Base-by-base conservation (phyloP, 148 eudicot genomes). In the Nyssa sinensis region DNA sequence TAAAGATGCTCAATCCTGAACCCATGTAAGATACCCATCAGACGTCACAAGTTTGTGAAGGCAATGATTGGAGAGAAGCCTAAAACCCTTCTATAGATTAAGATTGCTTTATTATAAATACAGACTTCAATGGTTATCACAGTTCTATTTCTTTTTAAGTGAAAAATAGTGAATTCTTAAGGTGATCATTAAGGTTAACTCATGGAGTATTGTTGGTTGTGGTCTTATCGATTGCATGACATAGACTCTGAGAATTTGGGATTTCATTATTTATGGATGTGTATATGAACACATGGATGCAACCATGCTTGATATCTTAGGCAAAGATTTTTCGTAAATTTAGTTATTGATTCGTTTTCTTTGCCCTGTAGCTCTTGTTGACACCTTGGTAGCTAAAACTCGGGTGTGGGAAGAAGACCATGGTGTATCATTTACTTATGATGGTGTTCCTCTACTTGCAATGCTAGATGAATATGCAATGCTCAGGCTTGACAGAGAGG, bases 401-500 rank as follows among this genome's bases (percentile, higher is more conserved):
- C 97, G 91, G 41, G 78, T 89, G 21, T 96, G 99, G 99, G 99
- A 96, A 81, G 90, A 89, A 78, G 97, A 93, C 25, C 93, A 86
- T 25, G 91, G 84, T 27, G 39, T 84, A 34, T 74, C 93, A 80
- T 96, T 96, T 77, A 80, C 90, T 37, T 96, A 96, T 64, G 99
- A 96, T 74, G 99, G 99, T 55, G 99, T 96, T 79, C 98, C 99
- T 57, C 87, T 96, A 51, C 98, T 96, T 64, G 97, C 99, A 7
- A 96, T 93, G 98, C 83, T 96, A 73, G 99, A 96, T 62, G 97
- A 96, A 80, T 96, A 96, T 77, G 90, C 85, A 68, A 89, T 86
- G 93, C 97, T 96, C 79, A 91, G 99, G 84, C 94, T 88, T 5
- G 99, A 93, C 70, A 89, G 97, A 83, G 99, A 96, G 81, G 99